Evolutionary conservation across 495 filamentous ascomycete species (phyloP).

Genomic region (Talaromyces adpressus): DNA sequence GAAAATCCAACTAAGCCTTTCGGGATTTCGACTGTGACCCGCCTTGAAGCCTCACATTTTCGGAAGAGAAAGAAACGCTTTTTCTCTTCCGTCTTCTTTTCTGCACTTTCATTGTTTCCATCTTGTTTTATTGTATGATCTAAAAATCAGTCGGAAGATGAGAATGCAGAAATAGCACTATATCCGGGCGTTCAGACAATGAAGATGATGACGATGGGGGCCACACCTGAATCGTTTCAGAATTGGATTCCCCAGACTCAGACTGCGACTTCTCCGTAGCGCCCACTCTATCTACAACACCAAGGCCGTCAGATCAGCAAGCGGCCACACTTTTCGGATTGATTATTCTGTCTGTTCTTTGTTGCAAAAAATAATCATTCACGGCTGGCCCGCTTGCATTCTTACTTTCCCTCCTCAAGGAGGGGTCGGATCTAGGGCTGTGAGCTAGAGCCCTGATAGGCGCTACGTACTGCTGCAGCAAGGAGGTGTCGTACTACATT

Average conservation of each 20-base stretch:
- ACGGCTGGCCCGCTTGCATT: neutral
- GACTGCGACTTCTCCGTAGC: neutral
- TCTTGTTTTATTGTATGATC: neutral
- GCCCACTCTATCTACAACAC: neutral
- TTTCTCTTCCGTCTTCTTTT: neutral
- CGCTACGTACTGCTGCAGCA: neutral
- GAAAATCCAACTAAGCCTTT: neutral
- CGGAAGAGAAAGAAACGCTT: neutral
- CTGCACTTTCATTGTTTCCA: neutral
- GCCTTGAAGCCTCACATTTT: neutral
- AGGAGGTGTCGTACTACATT: constrained; percentile 2
- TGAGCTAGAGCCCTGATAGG: neutral
- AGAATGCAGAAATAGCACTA: neutral
- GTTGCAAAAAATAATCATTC: neutral
- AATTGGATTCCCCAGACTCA: constrained; percentile 4
- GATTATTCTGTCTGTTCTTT: neutral
- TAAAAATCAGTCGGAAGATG: neutral
- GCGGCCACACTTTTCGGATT: neutral
- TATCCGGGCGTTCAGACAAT: neutral
- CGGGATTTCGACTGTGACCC: constrained; percentile 1
- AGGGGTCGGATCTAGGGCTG: neutral
- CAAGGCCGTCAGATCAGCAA: neutral
- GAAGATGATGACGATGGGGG: constrained; percentile 5
- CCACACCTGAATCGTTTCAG: constrained; percentile 8
- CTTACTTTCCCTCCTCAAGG: neutral